These are phyloP conservation scores for Flammula alnicola DNA, from an alignment of 1,284 basidiomycete species.

Conservation along the genomic window DNA sequence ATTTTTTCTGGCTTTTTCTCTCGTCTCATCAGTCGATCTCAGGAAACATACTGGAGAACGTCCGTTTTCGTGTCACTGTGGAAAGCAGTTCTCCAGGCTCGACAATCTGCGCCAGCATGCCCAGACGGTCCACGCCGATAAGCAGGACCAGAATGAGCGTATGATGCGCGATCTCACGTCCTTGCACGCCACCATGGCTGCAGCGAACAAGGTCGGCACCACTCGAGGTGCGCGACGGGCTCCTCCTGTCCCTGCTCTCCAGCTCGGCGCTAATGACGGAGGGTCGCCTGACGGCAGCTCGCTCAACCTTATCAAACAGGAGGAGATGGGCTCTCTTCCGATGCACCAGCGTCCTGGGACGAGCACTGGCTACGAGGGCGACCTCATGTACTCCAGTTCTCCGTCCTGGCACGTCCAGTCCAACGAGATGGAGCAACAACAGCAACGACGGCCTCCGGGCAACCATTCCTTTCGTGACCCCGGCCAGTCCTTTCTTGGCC, in stretches of 20 bases:
- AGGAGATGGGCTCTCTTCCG: slow-evolving; percentile 46
- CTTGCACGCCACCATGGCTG: slow-evolving; percentile 85
- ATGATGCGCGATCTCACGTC: slow-evolving; percentile 91
- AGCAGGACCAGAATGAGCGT: slow-evolving; percentile 84
- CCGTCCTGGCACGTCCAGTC: slow-evolving; percentile 27
- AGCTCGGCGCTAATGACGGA: slow-evolving; percentile 4
- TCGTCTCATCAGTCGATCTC: slow-evolving; percentile 12
- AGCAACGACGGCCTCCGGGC: slow-evolving; percentile 9
- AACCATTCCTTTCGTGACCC: slow-evolving; percentile 35
- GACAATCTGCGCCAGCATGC: slow-evolving; percentile 97
- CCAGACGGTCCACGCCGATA: slow-evolving; percentile 93
- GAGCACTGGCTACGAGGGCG: slow-evolving; percentile 70
- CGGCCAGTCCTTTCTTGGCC: slow-evolving; percentile 63
- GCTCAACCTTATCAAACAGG: slow-evolving; percentile 53
- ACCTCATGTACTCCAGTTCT: slow-evolving; percentile 31
- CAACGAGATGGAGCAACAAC: slow-evolving; percentile 18
- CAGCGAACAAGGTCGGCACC: slow-evolving; percentile 61
- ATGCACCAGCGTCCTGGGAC: slow-evolving; percentile 63
- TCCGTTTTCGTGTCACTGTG: slow-evolving; percentile 94
- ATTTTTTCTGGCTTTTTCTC: slow-evolving; percentile 24
- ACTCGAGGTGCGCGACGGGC: slow-evolving; percentile 46
- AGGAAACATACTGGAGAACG: slow-evolving; percentile 98
- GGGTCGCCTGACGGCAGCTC: slow-evolving; percentile 12
- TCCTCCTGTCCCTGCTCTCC: slow-evolving; percentile 11
- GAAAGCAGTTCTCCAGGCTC: slow-evolving; percentile 93